Conservation (phyloP, 1,284 basidiomycete species). For the Farysia itapuensis region DNA sequence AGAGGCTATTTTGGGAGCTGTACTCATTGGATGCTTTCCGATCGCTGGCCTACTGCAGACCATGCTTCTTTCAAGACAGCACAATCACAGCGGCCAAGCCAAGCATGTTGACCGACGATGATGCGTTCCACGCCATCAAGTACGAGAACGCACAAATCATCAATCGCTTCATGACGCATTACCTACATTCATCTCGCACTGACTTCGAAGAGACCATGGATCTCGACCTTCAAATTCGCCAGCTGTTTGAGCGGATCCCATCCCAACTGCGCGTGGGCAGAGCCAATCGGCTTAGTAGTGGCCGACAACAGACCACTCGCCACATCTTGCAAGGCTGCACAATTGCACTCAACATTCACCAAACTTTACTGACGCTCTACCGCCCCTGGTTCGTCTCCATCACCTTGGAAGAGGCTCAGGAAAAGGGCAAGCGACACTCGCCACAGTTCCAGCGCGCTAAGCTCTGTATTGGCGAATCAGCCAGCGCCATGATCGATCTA, state of each 20-base stretch:
- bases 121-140: conserved; percentile 4
- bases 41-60: conserved; percentile 14
- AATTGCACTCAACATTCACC: too few relatives aligned
- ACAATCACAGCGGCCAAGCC: conserved; percentile 3
- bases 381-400: too few relatives aligned
- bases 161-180: conserved; percentile 10
- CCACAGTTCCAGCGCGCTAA: conserved; percentile 3
- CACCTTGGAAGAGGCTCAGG: too few relatives aligned
- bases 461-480: conserved; percentile 5
- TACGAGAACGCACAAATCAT: conserved; percentile 6
- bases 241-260: too few relatives aligned
- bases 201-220: conserved; percentile 3
- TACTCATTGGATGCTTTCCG: too few relatives aligned
- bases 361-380: too few relatives aligned
- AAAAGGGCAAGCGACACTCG: background rate
- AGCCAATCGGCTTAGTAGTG: too few relatives aligned
- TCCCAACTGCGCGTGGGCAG: too few relatives aligned
- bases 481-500: conserved; percentile 9
- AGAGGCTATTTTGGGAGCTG: too few relatives aligned
- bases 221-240: too few relatives aligned
- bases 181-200: conserved; percentile 1
- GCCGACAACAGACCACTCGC: too few relatives aligned
- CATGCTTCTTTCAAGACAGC: conserved; percentile 10
- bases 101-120: background rate
- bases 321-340: too few relatives aligned